These are phyloP conservation scores for Isoetes taiwanensis DNA, from an alignment of 75 land plant genomes.

Conservation along the genomic window DNA sequence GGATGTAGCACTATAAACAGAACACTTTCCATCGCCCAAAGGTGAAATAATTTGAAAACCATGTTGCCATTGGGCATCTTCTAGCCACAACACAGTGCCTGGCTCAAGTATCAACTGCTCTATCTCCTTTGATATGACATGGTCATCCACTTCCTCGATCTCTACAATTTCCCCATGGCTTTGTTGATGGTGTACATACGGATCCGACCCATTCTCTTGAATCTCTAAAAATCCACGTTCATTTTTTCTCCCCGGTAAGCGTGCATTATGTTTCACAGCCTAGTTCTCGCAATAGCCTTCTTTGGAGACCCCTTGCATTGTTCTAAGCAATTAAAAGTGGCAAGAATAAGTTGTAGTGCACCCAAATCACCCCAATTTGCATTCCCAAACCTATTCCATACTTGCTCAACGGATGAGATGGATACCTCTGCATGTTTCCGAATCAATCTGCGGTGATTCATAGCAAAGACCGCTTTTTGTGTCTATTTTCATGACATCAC, in stretches of 20 bases:
- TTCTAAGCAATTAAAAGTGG: slow-evolving; percentile 43
- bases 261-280: slow-evolving; percentile 42
- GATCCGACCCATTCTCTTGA: slow-evolving; percentile 30
- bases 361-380: slow-evolving; percentile 47
- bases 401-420: slow-evolving; percentile 29
- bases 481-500: slow-evolving; percentile 47
- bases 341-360: slow-evolving; percentile 32
- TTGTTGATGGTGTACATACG: slow-evolving; percentile 17
- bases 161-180: slow-evolving; percentile 42
- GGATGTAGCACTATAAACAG: slow-evolving; percentile 37
- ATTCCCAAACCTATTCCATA: slow-evolving; percentile 41
- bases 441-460: slow-evolving; percentile 44
- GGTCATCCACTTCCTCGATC: slow-evolving; percentile 40
- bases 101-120: slow-evolving; percentile 35
- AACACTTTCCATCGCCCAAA: slow-evolving; percentile 26
- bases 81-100: slow-evolving; percentile 48
- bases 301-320: slow-evolving; percentile 54
- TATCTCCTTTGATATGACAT: slow-evolving; percentile 27
- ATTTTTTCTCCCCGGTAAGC: slow-evolving; percentile 41
- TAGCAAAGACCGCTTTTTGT: slow-evolving; percentile 30
- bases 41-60: slow-evolving; percentile 45
- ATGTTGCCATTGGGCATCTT: slow-evolving; percentile 50
- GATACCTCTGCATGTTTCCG: slow-evolving; percentile 33
- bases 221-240: slow-evolving; percentile 43
- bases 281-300: slow-evolving; percentile 46